Conservation (phyloP, 495 filamentous ascomycete species). For the Neurospora hispaniola region DNA sequence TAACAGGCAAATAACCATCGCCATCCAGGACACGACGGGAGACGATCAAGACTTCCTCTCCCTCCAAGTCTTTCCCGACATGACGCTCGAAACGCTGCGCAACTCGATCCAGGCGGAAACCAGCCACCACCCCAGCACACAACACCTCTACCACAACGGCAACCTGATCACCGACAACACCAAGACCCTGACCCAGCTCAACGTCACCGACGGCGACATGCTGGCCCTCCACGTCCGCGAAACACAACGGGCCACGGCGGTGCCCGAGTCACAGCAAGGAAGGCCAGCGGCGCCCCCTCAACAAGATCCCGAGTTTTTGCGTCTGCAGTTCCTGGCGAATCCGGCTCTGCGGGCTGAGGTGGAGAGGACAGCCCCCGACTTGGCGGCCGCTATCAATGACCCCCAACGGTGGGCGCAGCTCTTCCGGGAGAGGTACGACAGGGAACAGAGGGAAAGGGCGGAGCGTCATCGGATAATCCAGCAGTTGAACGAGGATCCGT, state of each 20-base stretch:
- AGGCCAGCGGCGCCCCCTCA: slow-evolving; percentile 16
- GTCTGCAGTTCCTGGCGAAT: slow-evolving; percentile 70
- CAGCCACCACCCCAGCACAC: slow-evolving; percentile 41
- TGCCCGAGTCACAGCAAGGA: slow-evolving; percentile 16
- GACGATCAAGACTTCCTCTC: slow-evolving; percentile 69
- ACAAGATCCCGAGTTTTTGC: slow-evolving; percentile 70
- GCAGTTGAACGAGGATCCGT: slow-evolving; percentile 76
- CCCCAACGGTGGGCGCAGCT: slow-evolving; percentile 62
- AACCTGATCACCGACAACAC: slow-evolving; percentile 63
- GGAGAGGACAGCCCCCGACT: slow-evolving; percentile 55
- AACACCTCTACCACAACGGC: slow-evolving; percentile 84
- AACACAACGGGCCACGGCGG: slow-evolving; percentile 33
- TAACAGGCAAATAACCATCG: slow-evolving; percentile 76
- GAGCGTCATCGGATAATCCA: slow-evolving; percentile 71
- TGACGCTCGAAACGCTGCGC: slow-evolving; percentile 81
- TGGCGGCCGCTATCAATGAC: slow-evolving; percentile 71
- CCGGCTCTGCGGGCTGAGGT: slow-evolving; percentile 60
- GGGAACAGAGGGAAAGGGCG: slow-evolving; percentile 56
- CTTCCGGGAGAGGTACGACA: slow-evolving; percentile 51
- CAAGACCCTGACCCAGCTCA: slow-evolving; percentile 70
- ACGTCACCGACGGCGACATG: slow-evolving; percentile 86
- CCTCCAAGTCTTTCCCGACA: slow-evolving; percentile 71
- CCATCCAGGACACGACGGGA: slow-evolving; percentile 58
- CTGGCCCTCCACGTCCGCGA: slow-evolving; percentile 68
- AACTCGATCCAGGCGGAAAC: slow-evolving; percentile 59